Base-by-base conservation (phyloP, 345 rosid genomes). In the Viola odorata region DNA sequence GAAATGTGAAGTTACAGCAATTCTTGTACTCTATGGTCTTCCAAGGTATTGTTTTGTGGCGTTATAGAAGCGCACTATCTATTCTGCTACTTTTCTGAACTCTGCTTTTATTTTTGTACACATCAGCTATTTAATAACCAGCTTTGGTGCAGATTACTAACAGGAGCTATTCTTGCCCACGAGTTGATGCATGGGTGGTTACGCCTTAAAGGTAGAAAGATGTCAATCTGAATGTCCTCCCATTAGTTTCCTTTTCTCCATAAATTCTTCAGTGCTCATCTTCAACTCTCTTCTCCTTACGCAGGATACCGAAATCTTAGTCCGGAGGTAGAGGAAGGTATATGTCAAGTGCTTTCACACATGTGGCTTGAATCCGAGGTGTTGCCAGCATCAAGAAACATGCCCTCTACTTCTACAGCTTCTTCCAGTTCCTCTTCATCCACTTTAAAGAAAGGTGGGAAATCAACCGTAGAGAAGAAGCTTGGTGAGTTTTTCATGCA, bases 281-380 rank as follows among this genome's bases (percentile, higher is more conserved):
- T 66, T 53, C 8, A 36, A 23, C 50, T 42, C 36, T 56, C 16
- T 44, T n/a, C 17, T 5, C 6, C 49, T 16, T 11, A 59, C 55
- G 62, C 72, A 88, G 99, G 99, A 41, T 94, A 80, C 63, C 67
- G 89, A 12, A 83, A 94, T 78, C 91, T 94, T 37, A 82, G 61
- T 77, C 86, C 95, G 5, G 96, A 83, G 72, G 96, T 90, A 36
- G 99, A 90, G 82, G 96, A 90, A 87, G 99, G 99, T 37, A 86
- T 94, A 66, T 94, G 99, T 72, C 99, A 94, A 72, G 82, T 83
- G 53, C 81, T 94, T 62, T 90, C 99, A 3, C 61, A 86, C 72
- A 84, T 92, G 96, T 92, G 97, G 99, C 96, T 92, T 9, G 99
- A 92, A 60, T 74, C 99, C 32, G 98, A 92, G 77, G 98, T 92